These are phyloP conservation scores for Saccharum officinarum DNA, from an alignment of 176 grass and related monocot species.

Conservation along the genomic window DNA sequence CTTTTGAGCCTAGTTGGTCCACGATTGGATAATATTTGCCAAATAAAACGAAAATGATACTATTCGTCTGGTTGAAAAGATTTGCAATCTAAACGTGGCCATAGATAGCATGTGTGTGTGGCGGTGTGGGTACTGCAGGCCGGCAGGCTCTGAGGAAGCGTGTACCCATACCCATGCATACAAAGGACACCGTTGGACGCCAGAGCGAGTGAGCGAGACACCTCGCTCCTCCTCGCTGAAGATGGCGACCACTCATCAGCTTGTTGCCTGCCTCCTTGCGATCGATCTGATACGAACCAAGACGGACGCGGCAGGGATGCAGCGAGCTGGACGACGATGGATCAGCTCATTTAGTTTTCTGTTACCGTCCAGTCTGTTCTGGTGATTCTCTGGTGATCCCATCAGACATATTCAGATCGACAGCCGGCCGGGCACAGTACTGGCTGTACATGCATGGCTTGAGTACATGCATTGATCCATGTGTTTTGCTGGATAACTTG, in stretches of 20 bases:
- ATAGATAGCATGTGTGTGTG: too few species aligned
- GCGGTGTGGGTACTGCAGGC: neutral
- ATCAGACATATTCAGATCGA: slow-evolving; percentile 11
- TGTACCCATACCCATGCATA: slow-evolving; percentile 3
- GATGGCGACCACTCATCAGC: slow-evolving; percentile 67
- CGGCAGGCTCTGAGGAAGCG: slow-evolving; percentile 30
- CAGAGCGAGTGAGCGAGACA: neutral
- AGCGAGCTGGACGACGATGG: neutral
- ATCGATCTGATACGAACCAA: neutral
- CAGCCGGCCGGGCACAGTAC: neutral
- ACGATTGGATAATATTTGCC: too few species aligned
- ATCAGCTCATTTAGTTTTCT: slow-evolving; percentile 5
- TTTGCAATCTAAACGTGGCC: too few species aligned
- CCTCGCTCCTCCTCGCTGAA: neutral
- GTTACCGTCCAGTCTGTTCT: slow-evolving; percentile 25
- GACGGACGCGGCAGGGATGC: neutral
- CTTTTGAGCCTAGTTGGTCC: too few species aligned
- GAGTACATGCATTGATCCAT: neutral
- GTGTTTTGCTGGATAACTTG: neutral
- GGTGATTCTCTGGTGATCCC: slow-evolving; percentile 23
- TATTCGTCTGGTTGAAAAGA: too few species aligned
- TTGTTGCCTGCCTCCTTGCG: neutral
- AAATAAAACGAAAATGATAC: too few species aligned
- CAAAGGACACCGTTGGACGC: slow-evolving; percentile 42
- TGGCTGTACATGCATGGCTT: neutral